Conservation (phyloP, 2,329 filamentous ascomycete species). For the Cladobotryum mycophilum region DNA sequence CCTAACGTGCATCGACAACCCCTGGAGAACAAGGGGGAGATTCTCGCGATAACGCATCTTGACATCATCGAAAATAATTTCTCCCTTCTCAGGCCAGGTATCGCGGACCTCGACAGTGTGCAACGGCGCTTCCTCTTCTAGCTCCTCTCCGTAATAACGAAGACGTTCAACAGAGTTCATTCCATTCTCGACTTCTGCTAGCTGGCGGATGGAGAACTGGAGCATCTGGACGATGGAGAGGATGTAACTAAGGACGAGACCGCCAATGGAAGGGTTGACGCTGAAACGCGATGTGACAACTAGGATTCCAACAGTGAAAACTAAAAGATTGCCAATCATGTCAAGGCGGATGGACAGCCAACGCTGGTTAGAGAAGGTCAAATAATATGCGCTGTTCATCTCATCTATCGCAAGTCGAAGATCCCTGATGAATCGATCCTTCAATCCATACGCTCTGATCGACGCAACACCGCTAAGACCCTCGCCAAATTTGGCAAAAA, state of each 20-base stretch:
- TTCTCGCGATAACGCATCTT: constrained; percentile 71
- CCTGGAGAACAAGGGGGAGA: constrained; percentile 66
- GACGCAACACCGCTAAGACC: constrained; percentile 76
- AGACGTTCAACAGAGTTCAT: constrained; percentile 96
- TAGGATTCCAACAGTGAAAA: constrained; percentile 82
- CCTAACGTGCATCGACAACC: constrained; percentile 63
- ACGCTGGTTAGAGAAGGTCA: constrained; percentile 91
- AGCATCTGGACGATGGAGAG: constrained; percentile 91
- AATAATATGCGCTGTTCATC: constrained; percentile 91
- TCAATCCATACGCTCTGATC: constrained; percentile 83
- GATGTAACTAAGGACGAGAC: constrained; percentile 88
- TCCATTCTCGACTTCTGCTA: constrained; percentile 93
- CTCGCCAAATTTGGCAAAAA: constrained; percentile 90
- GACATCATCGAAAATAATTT: constrained; percentile 69
- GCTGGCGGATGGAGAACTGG: constrained; percentile 87
- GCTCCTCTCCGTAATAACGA: constrained; percentile 77
- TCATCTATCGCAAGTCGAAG: constrained; percentile 72
- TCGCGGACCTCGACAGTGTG: constrained; percentile 66
- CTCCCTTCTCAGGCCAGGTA: constrained; percentile 80
- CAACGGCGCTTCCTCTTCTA: constrained; percentile 84
- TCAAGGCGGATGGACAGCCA: constrained; percentile 88
- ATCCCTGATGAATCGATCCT: constrained; percentile 64
- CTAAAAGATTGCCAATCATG: constrained; percentile 72
- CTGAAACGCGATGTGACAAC: constrained; percentile 87
- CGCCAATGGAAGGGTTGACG: constrained; percentile 76